A percentile compares a stretch with the other conserved stretches of the same genome.
Evolutionary conservation across 164 flowering plant species (phyloP).

Genomic region (Piper betle): DNA sequence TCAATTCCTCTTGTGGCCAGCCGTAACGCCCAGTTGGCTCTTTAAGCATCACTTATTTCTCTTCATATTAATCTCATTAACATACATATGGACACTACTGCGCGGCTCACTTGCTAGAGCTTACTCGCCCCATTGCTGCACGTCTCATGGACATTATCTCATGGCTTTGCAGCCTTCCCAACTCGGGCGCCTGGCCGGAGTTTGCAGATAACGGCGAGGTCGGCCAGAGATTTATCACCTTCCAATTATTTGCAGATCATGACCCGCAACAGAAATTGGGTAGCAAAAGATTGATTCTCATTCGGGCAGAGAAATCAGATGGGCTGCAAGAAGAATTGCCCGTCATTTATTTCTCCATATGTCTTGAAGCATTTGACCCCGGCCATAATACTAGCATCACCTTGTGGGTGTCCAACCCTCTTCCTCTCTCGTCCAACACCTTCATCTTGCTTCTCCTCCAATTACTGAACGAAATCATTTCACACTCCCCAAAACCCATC

Average conservation of each 20-base stretch:
- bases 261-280: too few relatives aligned
- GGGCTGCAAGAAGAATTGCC: too few relatives aligned
- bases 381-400: too few relatives aligned
- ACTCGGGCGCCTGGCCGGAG: conserved; percentile 33
- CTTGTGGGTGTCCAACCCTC: too few relatives aligned
- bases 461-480: conserved; percentile 58
- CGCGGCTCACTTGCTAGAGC: not conserved
- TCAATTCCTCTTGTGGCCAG: conserved; percentile 16
- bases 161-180: conserved; percentile 68
- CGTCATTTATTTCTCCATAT: too few relatives aligned
- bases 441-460: conserved; percentile 67
- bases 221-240: too few relatives aligned
- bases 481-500: conserved; percentile 44
- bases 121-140: not conserved
- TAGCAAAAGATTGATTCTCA: too few relatives aligned
- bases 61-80: not conserved
- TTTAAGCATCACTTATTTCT: conserved; percentile 32
- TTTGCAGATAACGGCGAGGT: conserved; percentile 8
- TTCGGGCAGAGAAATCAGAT: conserved; percentile 29
- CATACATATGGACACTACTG: not conserved
- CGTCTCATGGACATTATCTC: conserved; percentile 57
- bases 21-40: conserved; percentile 27
- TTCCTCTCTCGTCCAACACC: conserved; percentile 38
- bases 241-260: too few relatives aligned
- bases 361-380: too few relatives aligned